Percentiles rank a stretch among this genome's conserved stretches.
phyloP scores from a whole-genome alignment of 108 stramenopile genomes.

The Pseudonitzschia multiseries region DNA sequence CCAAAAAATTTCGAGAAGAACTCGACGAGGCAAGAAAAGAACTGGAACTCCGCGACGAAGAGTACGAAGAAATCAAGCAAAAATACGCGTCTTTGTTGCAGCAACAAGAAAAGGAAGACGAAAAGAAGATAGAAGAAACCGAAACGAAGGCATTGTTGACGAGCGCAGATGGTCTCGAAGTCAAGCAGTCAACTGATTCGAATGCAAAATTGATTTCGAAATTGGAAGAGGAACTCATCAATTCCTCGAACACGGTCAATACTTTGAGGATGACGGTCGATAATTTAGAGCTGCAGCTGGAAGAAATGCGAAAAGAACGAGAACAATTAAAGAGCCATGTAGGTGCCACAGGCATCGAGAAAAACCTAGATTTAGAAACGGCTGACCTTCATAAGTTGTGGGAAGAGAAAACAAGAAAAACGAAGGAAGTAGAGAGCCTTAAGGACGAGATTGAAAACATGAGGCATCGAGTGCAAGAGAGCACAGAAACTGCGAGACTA shows the following conservation, averaged over 20 bases:
- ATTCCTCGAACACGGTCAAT: conserved; percentile 4
- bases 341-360: not conserved
- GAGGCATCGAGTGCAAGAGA: conserved; percentile 22
- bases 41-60: conserved; percentile 41
- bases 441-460: conserved; percentile 34
- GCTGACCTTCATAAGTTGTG: conserved; percentile 12
- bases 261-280: conserved; percentile 8
- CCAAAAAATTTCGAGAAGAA: conserved; percentile 43
- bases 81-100: conserved; percentile 3
- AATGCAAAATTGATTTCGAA: not conserved
- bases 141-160: not conserved
- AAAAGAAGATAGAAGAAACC: conserved; percentile 14
- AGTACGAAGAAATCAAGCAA: conserved; percentile 36
- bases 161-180: not conserved
- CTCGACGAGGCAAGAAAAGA: conserved; percentile 45
- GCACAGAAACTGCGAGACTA: conserved; percentile 14
- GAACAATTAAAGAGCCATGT: not conserved
- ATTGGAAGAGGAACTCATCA: conserved; percentile 15
- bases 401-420: conserved; percentile 20
- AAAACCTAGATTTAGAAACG: conserved; percentile 1
- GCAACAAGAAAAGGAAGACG: conserved; percentile 20
- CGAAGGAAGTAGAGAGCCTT: conserved; percentile 25
- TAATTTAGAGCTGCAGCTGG: conserved; percentile 5
- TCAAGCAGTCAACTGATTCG: not conserved
- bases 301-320: conserved; percentile 14